Conservation (phyloP, 108 stramenopile genomes). For the Pseudonitzschia multistriata region DNA sequence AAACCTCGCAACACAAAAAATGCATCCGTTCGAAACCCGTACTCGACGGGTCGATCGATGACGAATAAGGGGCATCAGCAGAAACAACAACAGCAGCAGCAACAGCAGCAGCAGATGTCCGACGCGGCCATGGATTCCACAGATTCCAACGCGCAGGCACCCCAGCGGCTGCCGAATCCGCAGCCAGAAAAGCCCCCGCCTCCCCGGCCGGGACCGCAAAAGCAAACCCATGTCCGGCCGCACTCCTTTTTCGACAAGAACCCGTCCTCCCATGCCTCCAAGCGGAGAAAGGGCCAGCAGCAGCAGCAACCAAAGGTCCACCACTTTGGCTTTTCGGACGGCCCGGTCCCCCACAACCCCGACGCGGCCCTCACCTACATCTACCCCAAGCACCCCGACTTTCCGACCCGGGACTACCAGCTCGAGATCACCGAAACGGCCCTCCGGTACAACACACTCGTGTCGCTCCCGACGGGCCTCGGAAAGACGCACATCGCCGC, state of each 20-base stretch:
- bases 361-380: conserved; percentile 68
- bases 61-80: neutral
- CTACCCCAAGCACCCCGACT: conserved; percentile 78
- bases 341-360: conserved; percentile 58
- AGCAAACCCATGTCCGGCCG: too few species aligned
- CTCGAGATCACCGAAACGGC: conserved; percentile 69
- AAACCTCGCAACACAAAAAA: neutral
- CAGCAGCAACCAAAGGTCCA: conserved; percentile 21
- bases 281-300: neutral
- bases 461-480: conserved; percentile 93
- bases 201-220: neutral
- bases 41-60: neutral
- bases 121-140: neutral
- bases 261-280: neutral
- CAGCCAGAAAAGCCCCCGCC: neutral
- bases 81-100: neutral
- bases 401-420: conserved; percentile 89
- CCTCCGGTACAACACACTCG: conserved; percentile 88
- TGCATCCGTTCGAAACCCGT: neutral
- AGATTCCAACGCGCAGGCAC: neutral
- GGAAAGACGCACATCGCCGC: conserved; percentile 99
- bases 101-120: neutral
- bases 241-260: conserved; percentile 11
- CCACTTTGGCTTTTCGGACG: conserved; percentile 25
- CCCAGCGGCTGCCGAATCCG: too few species aligned